Base-by-base conservation (phyloP, 305 asterid species). In the Galium porrigens region DNA sequence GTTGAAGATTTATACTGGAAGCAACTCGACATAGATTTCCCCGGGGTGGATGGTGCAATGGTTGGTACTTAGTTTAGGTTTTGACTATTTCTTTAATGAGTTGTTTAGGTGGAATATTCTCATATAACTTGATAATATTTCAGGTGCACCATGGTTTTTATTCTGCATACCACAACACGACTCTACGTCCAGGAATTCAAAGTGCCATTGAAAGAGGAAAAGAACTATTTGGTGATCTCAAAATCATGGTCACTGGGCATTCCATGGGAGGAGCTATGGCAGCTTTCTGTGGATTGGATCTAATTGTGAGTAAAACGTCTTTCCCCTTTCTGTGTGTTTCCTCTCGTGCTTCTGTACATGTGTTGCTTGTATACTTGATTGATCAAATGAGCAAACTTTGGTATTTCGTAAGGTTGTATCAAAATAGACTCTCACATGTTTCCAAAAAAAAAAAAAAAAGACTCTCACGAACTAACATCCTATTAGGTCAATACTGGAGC, bases 211-310 rank as follows among this genome's bases (percentile, higher is more conserved):
- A 79, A 72, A 66, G 61, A 62, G 87, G 83, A 49, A 82, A 79
- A 76, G 82, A 83, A 58, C 51, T 82, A 8, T 82, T 86, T 67
- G 99, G 94, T 63, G 82, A 81, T 70, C 76, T 80, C 53, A 72
- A 70, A 61, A 78, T 94, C 68, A 80, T 94, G 76, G 85, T 83
- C 64, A 90, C 97, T 20, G 99, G 99, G 57, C 99, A 94, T 79
- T 94, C 99, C 27, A 94, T 94, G 99, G 99, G 99, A 76, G 99
- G 97, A 66, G 99, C 97, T 52, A 94, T 94, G 71, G 99, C 95
- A 63, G 89, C 95, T 66, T 76, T 94, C 58, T 94, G 99, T 70
- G 99, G 82, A 27, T 92, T 94, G 72, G 99, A 94, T 85, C 92
- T 94, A 61, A 78, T 58, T 52, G 97, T 94, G 83, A 82, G 56